A percentile compares a stretch with the other conserved stretches of the same genome.
Conservation (phyloP, 1,284 basidiomycete genomes). For the Ustilago esculenta region DNA sequence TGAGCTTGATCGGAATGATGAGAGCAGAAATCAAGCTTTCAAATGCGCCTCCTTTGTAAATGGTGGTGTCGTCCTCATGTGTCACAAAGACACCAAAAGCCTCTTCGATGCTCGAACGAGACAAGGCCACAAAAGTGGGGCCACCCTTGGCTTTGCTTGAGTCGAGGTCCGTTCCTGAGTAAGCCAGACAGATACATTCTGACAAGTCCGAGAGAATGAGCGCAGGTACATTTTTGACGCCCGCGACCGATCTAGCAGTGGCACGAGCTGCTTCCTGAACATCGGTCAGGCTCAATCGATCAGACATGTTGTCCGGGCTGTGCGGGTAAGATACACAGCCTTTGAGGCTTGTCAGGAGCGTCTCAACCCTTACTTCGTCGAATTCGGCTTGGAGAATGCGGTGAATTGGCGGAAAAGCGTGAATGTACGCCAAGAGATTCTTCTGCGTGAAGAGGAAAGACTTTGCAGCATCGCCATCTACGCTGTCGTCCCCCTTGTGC, state of each 20-base stretch:
- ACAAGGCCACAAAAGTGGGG: conserved; percentile 85
- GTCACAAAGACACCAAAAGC: conserved; percentile 74
- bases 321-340: conserved; percentile 80
- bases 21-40: conserved; percentile 77
- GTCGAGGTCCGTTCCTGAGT: conserved; percentile 65
- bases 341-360: conserved; percentile 81
- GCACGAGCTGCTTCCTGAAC: conserved; percentile 79
- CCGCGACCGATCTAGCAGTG: conserved; percentile 73
- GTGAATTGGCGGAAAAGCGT: conserved; percentile 72
- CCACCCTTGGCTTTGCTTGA: conserved; percentile 67
- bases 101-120: conserved; percentile 85
- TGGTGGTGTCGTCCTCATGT: conserved; percentile 70
- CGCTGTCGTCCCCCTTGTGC: neutral
- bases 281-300: conserved; percentile 83
- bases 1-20: conserved; percentile 84
- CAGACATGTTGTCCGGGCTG: conserved; percentile 85
- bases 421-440: conserved; percentile 81
- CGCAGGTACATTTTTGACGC: conserved; percentile 74
- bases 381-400: conserved; percentile 49
- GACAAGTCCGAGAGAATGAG: conserved; percentile 83
- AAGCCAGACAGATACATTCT: conserved; percentile 84
- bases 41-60: conserved; percentile 84
- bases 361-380: conserved; percentile 73
- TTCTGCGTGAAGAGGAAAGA: conserved; percentile 80
- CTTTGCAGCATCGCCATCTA: neutral